A percentile compares a stretch with the other conserved stretches of the same genome.
These are phyloP conservation scores for Omphalea diandra DNA, from an alignment of 441 rosid species.

Conservation along the genomic window DNA sequence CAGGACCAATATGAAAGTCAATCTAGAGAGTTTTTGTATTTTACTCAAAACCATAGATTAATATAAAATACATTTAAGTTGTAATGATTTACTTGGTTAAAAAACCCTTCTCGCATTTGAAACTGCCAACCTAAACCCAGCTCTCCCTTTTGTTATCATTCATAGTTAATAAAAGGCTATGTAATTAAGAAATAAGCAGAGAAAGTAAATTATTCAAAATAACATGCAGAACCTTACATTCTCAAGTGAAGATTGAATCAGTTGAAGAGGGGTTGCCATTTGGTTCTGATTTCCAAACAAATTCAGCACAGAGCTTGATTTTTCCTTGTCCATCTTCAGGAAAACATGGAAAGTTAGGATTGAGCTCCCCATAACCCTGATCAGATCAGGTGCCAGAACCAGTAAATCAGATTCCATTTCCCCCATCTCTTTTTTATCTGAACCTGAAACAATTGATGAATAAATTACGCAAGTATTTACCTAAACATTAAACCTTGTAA, in stretches of 20 bases:
- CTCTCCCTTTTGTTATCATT: background rate
- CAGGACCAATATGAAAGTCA: too few species aligned
- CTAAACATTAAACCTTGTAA: background rate
- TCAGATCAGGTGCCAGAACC: conserved; percentile 70
- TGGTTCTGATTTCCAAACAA: conserved; percentile 71
- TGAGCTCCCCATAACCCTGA: conserved; percentile 58
- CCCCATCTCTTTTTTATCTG: conserved; percentile 46
- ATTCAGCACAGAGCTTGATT: conserved; percentile 46
- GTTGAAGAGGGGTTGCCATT: conserved; percentile 68
- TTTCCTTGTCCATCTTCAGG: conserved; percentile 82
- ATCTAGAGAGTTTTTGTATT: too few species aligned
- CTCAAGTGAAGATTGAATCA: conserved; percentile 67
- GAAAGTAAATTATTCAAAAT: background rate
- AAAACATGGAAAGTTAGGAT: conserved; percentile 67
- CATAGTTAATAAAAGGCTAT: background rate
- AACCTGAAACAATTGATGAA: conserved; percentile 40
- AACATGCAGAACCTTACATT: conserved; percentile 41
- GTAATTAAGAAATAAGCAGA: background rate
- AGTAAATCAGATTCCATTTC: conserved; percentile 53
- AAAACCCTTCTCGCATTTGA: background rate
- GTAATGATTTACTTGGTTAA: background rate
- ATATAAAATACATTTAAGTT: too few species aligned
- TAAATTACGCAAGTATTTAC: background rate
- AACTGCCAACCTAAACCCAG: background rate
- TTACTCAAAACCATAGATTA: too few species aligned